Evolutionary conservation across 2,329 filamentous ascomycete genomes (phyloP).

Genomic region (Neonectria neomacrospora): DNA sequence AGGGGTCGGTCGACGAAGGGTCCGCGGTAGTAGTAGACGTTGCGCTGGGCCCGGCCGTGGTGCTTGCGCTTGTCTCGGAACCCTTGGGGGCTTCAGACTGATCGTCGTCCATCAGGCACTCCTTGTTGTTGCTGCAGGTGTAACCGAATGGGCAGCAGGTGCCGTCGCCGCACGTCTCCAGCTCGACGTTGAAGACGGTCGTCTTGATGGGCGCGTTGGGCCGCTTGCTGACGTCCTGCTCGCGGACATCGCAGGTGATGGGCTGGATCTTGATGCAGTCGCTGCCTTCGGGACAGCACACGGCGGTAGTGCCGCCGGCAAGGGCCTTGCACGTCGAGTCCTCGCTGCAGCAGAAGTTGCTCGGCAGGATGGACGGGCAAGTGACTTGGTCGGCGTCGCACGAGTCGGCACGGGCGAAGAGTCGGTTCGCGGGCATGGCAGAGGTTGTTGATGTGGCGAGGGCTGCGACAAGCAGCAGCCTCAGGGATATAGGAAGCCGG

Average conservation of each 20-base stretch:
- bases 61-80: conserved; percentile 39
- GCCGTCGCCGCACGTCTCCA: conserved; percentile 66
- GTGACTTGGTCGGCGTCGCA: conserved; percentile 64
- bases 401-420: conserved; percentile 58
- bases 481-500: conserved; percentile 41
- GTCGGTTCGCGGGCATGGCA: conserved; percentile 51
- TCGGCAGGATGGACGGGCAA: conserved; percentile 68
- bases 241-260: conserved; percentile 71
- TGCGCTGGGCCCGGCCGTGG: conserved; percentile 31
- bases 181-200: conserved; percentile 65
- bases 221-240: conserved; percentile 68
- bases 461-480: conserved; percentile 53
- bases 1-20: conserved; percentile 39
- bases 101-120: conserved; percentile 65
- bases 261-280: conserved; percentile 71
- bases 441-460: conserved; percentile 51
- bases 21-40: conserved; percentile 38
- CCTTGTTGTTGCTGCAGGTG: conserved; percentile 62
- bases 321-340: conserved; percentile 67
- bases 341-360: conserved; percentile 73
- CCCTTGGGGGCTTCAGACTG: conserved; percentile 56
- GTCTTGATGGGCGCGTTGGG: conserved; percentile 74
- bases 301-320: conserved; percentile 71
- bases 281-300: conserved; percentile 73
- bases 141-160: conserved; percentile 80